Evolutionary conservation across 306 rosid genomes (phyloP), one percentile per base, ranked within the genome.

Genomic region (Vigna hirtella): DNA sequence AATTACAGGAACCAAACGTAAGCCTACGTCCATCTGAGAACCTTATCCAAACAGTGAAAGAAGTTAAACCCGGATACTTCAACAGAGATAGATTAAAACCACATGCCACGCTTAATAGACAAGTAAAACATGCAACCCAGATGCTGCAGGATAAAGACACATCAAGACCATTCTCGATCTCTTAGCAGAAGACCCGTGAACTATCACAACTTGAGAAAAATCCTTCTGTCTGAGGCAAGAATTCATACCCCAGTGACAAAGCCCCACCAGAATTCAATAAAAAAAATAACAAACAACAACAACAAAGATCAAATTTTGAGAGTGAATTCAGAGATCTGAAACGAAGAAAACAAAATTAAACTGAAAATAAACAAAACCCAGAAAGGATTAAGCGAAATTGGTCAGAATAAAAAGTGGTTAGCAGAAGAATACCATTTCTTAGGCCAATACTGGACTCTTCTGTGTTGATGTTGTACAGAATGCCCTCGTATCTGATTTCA

Each of bases 401-500:
- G 18, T 4, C 1, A 32, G 4, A 20, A 40, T 1, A 28, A 70
- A 0, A 43, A 26, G 6, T 9, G 18, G 40, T 52, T 5, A 52
- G 7, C 0, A 47, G 47, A 52, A 24, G 5, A 32, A 48, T 83
- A 92, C 97, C 96, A 28, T 90, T 86, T 72, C 89, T 81, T 69
- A 90, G 94, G 56, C 93, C 92, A 72, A 92, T 90, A 76, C 93
- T 92, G 85, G 93, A 92, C 82, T 90, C 96, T 0, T 92, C 91
- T 16, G 93, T 83, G 89, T 87, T 92, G 88, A 92, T 86, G 70
- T 90, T 86, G 82, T 86, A 87, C 2, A 92, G 89, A 28, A 87
- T 76, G 49, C 97, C 97, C 70, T 92, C 96, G 59, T 92, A 92
- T 86, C 96, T 84, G 77, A 92, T 92, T 85, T 92, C 97, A 65